Base-by-base conservation (phyloP, 805 yeast species). In the Ogataea neopini region DNA sequence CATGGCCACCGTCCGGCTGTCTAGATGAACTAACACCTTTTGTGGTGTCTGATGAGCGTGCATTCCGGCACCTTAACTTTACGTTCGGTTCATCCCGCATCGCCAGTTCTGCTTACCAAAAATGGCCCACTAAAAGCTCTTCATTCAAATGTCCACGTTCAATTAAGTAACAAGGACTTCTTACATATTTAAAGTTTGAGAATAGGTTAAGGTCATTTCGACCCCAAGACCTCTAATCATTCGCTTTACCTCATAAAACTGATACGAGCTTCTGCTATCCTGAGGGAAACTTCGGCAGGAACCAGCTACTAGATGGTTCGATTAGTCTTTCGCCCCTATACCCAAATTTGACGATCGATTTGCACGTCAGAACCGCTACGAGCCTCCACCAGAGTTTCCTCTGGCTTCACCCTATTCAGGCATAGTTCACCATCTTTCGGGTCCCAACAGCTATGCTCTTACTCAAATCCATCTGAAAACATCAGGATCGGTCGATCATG, bases 1-100 rank as follows among this genome's bases (percentile, higher is more conserved):
- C 63, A 66, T 62, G 73, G 79, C 79, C 70, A 74, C 77, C 78
- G 77, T 73, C 78, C 78, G 74, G 75, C 41, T 38, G 41, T 38
- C 41, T 38, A 38, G 41, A 38, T 38, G 41, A 38, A 38, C 41
- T 38, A 38, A 38, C 41, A 38, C 41, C 41, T 38, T 38, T 38
- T 38, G 41, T 38, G 41, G 41, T 38, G 41, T 38, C 41, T 38
- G 41, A 38, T 38, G 41, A 38, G 41, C 41, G 41, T 38, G 41
- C 14, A 38, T 38, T 38, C 41, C 41, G 41, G 41, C 41, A 38
- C 41, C 41, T 38, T 38, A 38, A 38, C 41, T 38, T 38, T 23
- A 38, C 41, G 41, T 38, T 38, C 41, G 41, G 41, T 38, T 38
- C 41, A 38, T 38, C 41, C 41, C 41, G 41, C 41, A 38, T 38